Evolutionary conservation across 208 protist species (phyloP), one percentile per base, ranked within the genome.

Genomic region (Trypanosoma theileri): DNA sequence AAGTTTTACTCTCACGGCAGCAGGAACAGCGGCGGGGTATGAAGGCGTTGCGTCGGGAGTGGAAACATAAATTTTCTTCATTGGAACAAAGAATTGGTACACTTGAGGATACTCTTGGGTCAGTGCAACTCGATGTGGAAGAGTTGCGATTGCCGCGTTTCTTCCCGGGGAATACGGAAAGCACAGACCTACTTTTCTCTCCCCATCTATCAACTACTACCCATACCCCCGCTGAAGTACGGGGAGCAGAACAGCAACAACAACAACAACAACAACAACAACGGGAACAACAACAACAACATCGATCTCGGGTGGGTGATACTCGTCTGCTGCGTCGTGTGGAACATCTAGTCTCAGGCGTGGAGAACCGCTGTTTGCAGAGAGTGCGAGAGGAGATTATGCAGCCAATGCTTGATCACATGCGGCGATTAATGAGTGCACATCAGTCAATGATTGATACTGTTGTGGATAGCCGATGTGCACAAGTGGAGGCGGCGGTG

Each of bases 371-470:
- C n/a, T 67, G 63, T 21, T 28, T 66, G 35, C 66, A 51, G 17
- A 58, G 60, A 35, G 69, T 85, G 21, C 78, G 71, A 19, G 50
- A 66, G 26, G 79, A 89, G 22, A 63, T 89, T 22, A 71, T 88
- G 70, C 72, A 86, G 60, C 82, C 86, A 17, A 71, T 84, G 17
- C 55, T 86, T 48, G 85, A 87, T 52, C 86, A 95, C 61, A 75
- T 95, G 59, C 82, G 78, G 6, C 86, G 86, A 7, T 69, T 95
- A 26, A 79, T 95, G 42, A 79, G 68, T 13, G 68, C 84, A 9
- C 86, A 95, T 56, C 85, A 95, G 58, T 77, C 83, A 31, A 78
- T 95, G 78, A 59, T 95, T 55, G 66, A 85, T 40, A 75, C 82
- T 12, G 44, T 79, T 1, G 85, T 92, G 53, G 82, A 95, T 66